Conservation (phyloP, 2,329 filamentous ascomycete genomes). For the Nannizziopsis arthrosporioides region DNA sequence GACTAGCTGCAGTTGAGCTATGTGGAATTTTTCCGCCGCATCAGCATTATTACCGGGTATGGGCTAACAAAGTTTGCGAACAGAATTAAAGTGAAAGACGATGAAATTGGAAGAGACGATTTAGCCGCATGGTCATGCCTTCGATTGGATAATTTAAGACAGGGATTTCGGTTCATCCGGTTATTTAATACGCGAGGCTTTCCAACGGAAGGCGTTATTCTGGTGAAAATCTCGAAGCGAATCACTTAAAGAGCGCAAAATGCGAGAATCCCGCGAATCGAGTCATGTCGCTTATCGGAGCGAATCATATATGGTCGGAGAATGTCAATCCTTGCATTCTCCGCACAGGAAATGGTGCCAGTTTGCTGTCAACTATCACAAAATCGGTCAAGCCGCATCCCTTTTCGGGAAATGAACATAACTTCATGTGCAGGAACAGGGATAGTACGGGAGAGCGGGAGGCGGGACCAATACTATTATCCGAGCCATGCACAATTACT, state of each 20-base stretch:
- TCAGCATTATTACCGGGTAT: neutral
- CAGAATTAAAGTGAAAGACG: constrained; percentile 76
- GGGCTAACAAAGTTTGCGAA: constrained; percentile 5
- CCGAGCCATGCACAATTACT: too few species aligned
- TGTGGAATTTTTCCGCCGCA: neutral
- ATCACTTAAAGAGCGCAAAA: constrained; percentile 21
- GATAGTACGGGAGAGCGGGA: too few species aligned
- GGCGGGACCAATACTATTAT: too few species aligned
- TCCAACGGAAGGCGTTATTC: constrained; percentile 54
- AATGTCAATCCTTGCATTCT: too few species aligned
- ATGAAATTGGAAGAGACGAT: constrained; percentile 66
- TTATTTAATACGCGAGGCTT: constrained; percentile 59
- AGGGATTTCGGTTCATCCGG: constrained; percentile 66
- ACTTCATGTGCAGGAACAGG: too few species aligned
- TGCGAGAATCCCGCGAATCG: constrained; percentile 41
- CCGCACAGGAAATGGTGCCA: too few species aligned
- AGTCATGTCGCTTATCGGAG: constrained; percentile 34
- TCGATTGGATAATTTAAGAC: constrained; percentile 64
- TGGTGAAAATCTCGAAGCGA: constrained; percentile 61
- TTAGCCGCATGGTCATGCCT: constrained; percentile 83
- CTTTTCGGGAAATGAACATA: too few species aligned
- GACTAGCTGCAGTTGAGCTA: neutral
- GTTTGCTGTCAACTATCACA: too few species aligned
- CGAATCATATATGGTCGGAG: neutral
- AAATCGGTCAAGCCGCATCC: too few species aligned